These are phyloP conservation scores for Boletus edulis DNA, from an alignment of 768 basidiomycete genomes.

Conservation along the genomic window DNA sequence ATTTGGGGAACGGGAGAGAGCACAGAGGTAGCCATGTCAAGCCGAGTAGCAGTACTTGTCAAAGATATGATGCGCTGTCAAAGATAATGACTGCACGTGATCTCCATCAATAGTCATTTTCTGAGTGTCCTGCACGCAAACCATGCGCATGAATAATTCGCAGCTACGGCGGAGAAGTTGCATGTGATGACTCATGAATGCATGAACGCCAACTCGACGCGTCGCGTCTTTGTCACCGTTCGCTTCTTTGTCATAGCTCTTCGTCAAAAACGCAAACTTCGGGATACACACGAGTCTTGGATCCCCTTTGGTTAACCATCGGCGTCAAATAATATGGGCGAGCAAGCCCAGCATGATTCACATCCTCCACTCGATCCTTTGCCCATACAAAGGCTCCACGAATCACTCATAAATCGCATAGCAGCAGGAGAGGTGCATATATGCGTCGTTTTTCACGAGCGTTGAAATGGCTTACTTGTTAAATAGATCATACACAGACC, in stretches of 20 bases:
- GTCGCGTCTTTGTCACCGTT: too few relatives aligned
- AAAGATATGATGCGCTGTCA: too few relatives aligned
- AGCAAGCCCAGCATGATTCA: conserved; percentile 11
- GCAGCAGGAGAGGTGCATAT: conserved; percentile 67
- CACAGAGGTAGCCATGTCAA: not conserved
- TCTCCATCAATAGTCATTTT: not conserved
- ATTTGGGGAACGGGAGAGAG: not conserved
- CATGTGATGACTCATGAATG: not conserved
- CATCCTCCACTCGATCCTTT: conserved; percentile 42
- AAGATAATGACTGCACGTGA: conserved; percentile 2
- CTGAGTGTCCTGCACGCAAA: too few relatives aligned
- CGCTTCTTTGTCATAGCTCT: too few relatives aligned
- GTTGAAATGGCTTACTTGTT: conserved; percentile 16
- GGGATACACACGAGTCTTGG: too few relatives aligned
- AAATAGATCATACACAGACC: conserved; percentile 82
- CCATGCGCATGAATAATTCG: too few relatives aligned
- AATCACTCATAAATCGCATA: conserved; percentile 88
- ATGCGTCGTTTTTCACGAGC: not conserved
- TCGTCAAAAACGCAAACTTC: too few relatives aligned
- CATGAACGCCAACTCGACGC: too few relatives aligned
- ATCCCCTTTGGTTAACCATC: too few relatives aligned
- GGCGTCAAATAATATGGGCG: conserved; percentile 7
- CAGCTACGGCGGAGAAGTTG: too few relatives aligned
- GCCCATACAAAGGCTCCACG: conserved; percentile 73
- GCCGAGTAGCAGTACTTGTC: too few relatives aligned